These are phyloP conservation scores for Talaromyces pinophilus DNA, from an alignment of 2,329 filamentous ascomycete species.

Conservation along the genomic window DNA sequence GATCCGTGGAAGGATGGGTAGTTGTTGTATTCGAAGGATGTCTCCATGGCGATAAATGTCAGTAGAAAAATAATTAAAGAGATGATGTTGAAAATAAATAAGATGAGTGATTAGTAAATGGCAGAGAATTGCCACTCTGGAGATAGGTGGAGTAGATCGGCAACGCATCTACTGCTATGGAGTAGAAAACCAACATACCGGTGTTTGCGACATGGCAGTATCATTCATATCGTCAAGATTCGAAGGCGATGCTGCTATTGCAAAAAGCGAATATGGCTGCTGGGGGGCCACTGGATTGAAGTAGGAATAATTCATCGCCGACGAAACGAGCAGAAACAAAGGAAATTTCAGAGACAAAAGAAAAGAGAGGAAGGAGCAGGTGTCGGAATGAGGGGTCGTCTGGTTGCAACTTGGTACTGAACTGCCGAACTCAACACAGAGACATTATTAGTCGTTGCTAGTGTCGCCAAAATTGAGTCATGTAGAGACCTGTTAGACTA, in stretches of 20 bases:
- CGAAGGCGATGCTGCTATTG: slow-evolving; percentile 46
- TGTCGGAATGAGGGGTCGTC: background rate
- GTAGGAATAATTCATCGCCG: slow-evolving; percentile 59
- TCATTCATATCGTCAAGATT: slow-evolving; percentile 9
- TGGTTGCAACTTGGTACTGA: background rate
- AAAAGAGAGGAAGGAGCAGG: background rate
- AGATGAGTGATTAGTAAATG: background rate
- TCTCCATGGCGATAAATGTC: background rate
- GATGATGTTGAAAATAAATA: background rate
- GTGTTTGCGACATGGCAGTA: slow-evolving; percentile 34
- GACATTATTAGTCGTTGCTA: background rate
- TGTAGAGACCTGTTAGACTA: background rate
- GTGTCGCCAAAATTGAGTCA: slow-evolving; percentile 1
- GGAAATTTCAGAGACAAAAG: background rate
- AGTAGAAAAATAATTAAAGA: no score
- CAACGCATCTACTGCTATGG: background rate
- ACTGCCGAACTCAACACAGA: background rate
- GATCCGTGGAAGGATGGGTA: slow-evolving; percentile 40
- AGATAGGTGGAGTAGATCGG: slow-evolving; percentile 6
- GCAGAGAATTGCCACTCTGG: background rate
- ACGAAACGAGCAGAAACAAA: background rate
- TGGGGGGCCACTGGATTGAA: slow-evolving; percentile 25
- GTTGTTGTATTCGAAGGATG: slow-evolving; percentile 39
- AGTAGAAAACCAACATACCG: slow-evolving; percentile 32
- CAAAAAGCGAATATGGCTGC: slow-evolving; percentile 54